Evolutionary conservation across 176 grass and related monocot species (phyloP).

Genomic region (Poa pratensis): DNA sequence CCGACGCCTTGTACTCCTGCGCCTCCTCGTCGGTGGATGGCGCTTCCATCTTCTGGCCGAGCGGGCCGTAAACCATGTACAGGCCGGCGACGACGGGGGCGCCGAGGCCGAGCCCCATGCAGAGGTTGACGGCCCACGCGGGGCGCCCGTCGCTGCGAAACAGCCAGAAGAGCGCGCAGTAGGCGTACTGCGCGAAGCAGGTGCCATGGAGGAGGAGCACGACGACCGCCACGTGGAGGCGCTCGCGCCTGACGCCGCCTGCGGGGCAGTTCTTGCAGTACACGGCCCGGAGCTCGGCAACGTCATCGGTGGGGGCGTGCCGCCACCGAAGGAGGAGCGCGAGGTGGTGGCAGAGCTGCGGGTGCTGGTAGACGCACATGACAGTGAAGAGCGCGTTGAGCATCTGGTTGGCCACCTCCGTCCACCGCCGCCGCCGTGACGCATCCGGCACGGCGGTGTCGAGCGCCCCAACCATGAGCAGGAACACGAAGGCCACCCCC

Average conservation of each 20-base stretch:
- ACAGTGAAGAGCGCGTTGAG: conserved; percentile 84
- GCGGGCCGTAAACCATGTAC: conserved; percentile 62
- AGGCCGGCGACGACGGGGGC: conserved; percentile 46
- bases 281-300: conserved; percentile 38
- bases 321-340: conserved; percentile 54
- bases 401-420: conserved; percentile 68
- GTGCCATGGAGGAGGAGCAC: conserved; percentile 63
- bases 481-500: conserved; percentile 56
- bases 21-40: not conserved
- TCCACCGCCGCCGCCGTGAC: conserved; percentile 53
- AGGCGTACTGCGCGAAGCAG: conserved; percentile 65
- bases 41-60: conserved; percentile 32
- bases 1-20: not conserved
- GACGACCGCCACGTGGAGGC: conserved; percentile 54
- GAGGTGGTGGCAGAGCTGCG: conserved; percentile 65
- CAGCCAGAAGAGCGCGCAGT: conserved; percentile 69
- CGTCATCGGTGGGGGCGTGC: conserved; percentile 27
- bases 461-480: conserved; percentile 77
- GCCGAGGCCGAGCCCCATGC: conserved; percentile 54
- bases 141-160: conserved; percentile 51
- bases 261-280: conserved; percentile 61
- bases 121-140: conserved; percentile 61
- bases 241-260: conserved; percentile 18
- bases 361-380: conserved; percentile 87
- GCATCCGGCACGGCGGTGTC: conserved; percentile 57